Evolutionary conservation across 805 yeast genomes (phyloP), one percentile per base, ranked within the genome.

Genomic region (Saccharomycopsis babjevae): DNA sequence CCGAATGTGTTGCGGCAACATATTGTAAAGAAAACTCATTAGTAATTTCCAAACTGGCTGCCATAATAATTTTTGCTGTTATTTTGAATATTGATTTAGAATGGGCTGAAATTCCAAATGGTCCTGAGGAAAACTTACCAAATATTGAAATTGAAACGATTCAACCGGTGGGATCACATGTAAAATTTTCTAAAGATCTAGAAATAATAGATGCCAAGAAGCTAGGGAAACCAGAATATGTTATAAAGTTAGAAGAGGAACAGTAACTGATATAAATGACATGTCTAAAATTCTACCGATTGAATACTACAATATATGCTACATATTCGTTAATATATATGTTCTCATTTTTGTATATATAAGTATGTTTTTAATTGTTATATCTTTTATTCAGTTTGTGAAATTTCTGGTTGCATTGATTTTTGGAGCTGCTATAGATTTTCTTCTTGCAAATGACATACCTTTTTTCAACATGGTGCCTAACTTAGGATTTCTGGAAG

Each of bases 31-130:
- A 94, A 71, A 80, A 81, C 66, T 84, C 86, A 68, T 74, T 86
- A 59, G 98, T 94, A 6, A 74, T 93, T 64, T 90, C 97, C 0
- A 94, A 93, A 67, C 86, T 88, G 13, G 98, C 94, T 0, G 90
- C 97, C 0, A 73, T 81, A 15, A 77, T 93, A 1, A 82, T 93
- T 6, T 67, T 92, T 16, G 83, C 85, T 16, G 68, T 76, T 16
- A 76, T 94, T 5, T 68, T 85, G 34, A 92, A 89, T 0, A 73
- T 77, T 34, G 76, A 76, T 30, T 61, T 84, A 11, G 79, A 82
- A 22, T 68, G 77, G 61, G 10, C 25, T 18, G 7, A 18, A 28
- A 55, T 63, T 28, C 16, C 34, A 11, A 40, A 56, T 15, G 65
- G 65, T 3, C 65, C 65, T 3, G 65, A 63, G 32, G 42, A 56